These are phyloP conservation scores for Hypoxylon sp. DNA, from an alignment of 2,329 filamentous ascomycete genomes.

Conservation along the genomic window DNA sequence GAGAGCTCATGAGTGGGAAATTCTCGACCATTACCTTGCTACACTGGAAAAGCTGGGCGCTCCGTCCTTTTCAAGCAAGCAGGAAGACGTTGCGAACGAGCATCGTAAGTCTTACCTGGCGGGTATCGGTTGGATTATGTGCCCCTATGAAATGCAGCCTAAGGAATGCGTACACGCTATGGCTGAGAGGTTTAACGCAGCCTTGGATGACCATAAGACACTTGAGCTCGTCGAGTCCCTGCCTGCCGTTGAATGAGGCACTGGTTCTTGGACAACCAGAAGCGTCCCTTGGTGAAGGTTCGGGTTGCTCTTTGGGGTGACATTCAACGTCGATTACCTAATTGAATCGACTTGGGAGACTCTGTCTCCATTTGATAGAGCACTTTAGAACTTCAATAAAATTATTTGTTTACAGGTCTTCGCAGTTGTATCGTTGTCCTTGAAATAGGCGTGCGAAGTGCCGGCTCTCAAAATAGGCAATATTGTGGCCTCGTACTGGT, in stretches of 20 bases:
- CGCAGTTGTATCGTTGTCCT: background rate
- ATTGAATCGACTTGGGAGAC: background rate
- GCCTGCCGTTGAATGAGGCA: slow-evolving; percentile 32
- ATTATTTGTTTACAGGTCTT: background rate
- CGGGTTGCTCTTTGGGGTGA: background rate
- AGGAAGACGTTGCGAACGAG: slow-evolving; percentile 52
- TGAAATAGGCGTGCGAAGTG: background rate
- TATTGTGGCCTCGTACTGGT: background rate
- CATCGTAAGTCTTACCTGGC: slow-evolving; percentile 55
- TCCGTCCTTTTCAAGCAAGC: slow-evolving; percentile 47
- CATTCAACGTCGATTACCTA: background rate
- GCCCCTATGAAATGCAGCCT: slow-evolving; percentile 56
- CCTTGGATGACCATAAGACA: slow-evolving; percentile 55
- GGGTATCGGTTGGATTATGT: slow-evolving; percentile 56
- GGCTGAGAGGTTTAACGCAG: slow-evolving; percentile 53
- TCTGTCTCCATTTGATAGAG: background rate
- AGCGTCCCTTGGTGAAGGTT: background rate
- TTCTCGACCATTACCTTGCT: slow-evolving; percentile 56
- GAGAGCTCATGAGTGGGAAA: slow-evolving; percentile 53
- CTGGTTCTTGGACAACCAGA: background rate
- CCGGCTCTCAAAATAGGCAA: background rate
- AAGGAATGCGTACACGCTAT: slow-evolving; percentile 55
- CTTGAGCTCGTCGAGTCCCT: slow-evolving; percentile 54
- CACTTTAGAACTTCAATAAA: background rate
- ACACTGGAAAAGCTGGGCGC: slow-evolving; percentile 48